These are phyloP conservation scores for Diaporthe citri DNA, from an alignment of 2,329 filamentous ascomycete species.

Conservation along the genomic window DNA sequence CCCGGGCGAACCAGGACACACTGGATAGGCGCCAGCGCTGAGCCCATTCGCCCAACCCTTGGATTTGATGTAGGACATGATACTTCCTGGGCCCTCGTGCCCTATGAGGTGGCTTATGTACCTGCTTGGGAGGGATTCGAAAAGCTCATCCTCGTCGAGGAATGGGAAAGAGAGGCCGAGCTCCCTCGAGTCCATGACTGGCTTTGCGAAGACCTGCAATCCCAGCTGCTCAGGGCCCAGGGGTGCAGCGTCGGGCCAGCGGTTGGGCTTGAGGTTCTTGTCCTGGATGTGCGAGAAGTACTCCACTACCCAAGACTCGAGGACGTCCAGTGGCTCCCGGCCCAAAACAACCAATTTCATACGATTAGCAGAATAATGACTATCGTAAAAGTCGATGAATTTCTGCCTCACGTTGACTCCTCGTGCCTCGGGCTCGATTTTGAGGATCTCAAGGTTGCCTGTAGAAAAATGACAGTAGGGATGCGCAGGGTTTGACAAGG, in stretches of 20 bases:
- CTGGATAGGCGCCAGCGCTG: constrained; percentile 79
- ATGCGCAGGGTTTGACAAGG: constrained; percentile 86
- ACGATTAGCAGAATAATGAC: constrained; percentile 90
- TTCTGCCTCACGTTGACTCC: constrained; percentile 89
- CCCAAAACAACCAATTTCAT: constrained; percentile 94
- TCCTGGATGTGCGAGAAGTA: constrained; percentile 86
- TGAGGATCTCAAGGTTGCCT: constrained; percentile 87
- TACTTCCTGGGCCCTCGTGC: constrained; percentile 92
- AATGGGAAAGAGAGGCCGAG: constrained; percentile 87
- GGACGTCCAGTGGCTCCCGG: constrained; percentile 82
- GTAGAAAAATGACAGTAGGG: constrained; percentile 94
- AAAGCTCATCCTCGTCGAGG: constrained; percentile 84
- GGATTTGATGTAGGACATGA: constrained; percentile 88
- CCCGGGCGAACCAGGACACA: constrained; percentile 82
- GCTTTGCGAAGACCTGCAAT: constrained; percentile 87
- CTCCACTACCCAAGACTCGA: constrained; percentile 87
- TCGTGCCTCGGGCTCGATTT: constrained; percentile 81
- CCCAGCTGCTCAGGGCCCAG: constrained; percentile 63
- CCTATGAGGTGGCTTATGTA: constrained; percentile 92
- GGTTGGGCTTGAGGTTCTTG: constrained; percentile 77
- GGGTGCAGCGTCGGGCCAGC: constrained; percentile 66
- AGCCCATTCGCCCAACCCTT: constrained; percentile 92
- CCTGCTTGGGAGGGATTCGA: constrained; percentile 83
- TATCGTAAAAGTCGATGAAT: constrained; percentile 92
- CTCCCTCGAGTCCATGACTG: constrained; percentile 87